Conservation (phyloP, 345 rosid species). For the Eucalyptus rudis region DNA sequence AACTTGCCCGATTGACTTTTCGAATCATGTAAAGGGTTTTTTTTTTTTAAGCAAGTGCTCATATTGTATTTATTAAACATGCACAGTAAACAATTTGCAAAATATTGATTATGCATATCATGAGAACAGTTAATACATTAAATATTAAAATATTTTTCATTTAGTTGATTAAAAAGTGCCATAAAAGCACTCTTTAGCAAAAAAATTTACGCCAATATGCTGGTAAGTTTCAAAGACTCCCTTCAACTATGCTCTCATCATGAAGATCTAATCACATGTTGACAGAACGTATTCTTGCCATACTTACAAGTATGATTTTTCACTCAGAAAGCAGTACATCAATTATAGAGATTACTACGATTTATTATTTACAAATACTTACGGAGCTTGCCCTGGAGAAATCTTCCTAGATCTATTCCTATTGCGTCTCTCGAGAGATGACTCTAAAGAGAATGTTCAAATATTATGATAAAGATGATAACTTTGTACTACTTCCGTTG, state of each 20-base stretch:
- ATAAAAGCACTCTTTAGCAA: neutral
- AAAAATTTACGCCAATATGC: neutral
- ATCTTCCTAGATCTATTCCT: neutral
- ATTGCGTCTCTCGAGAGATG: neutral
- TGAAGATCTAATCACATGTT: neutral
- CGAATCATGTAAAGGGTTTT: too few species aligned
- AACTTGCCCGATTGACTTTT: too few species aligned
- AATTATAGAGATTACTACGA: neutral
- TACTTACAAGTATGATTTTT: too few species aligned
- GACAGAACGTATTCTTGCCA: neutral
- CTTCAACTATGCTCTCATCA: neutral
- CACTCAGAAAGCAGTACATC: neutral
- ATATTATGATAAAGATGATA: neutral
- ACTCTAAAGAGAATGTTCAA: neutral
- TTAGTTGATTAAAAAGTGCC: too few species aligned
- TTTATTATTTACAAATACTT: neutral
- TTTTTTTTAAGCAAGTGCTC: too few species aligned
- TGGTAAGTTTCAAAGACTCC: too few species aligned
- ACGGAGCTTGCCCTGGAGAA: neutral
- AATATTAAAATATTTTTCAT: too few species aligned
- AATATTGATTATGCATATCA: too few species aligned
- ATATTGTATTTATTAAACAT: too few species aligned
- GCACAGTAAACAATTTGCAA: too few species aligned
- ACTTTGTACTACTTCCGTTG: neutral
- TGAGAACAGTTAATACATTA: too few species aligned